phyloP scores from a whole-genome alignment of 345 rosid genomes.

The Anastatica hierochuntica region DNA sequence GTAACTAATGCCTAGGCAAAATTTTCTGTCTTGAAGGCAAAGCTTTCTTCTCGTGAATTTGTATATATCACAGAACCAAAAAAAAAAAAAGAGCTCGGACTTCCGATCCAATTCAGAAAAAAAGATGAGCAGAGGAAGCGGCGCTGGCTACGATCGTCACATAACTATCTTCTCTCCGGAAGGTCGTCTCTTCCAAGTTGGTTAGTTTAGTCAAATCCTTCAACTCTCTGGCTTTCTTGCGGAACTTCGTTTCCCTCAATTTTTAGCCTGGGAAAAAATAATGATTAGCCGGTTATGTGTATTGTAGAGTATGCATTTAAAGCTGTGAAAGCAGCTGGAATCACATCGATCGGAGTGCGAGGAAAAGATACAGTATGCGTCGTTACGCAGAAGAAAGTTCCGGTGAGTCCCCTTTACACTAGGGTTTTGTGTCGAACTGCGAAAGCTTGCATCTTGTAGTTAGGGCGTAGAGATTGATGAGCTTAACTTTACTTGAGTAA shows the following conservation, averaged over 20 bases:
- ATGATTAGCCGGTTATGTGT: background rate
- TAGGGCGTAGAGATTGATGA: background rate
- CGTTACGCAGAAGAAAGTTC: conserved; percentile 98
- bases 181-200: conserved; percentile 90
- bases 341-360: conserved; percentile 90
- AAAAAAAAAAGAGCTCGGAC: background rate
- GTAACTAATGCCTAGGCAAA: too few species aligned
- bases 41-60: conserved; percentile 18
- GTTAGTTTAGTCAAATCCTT: conserved; percentile 25
- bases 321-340: conserved; percentile 93
- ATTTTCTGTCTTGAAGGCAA: conserved; percentile 28
- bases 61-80: conserved; percentile 1
- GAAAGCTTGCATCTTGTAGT: background rate
- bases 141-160: conserved; percentile 82
- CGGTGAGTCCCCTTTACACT: conserved; percentile 41
- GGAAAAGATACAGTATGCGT: conserved; percentile 95
- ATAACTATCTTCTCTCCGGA: conserved; percentile 85
- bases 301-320: conserved; percentile 86
- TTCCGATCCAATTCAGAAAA: background rate
- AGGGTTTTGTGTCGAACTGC: background rate
- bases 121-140: conserved; percentile 80
- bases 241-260: background rate
- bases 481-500: too few species aligned
- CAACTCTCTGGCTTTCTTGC: background rate
- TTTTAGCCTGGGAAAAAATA: background rate